Base-by-base conservation (phyloP, 345 rosid genomes). In the Gossypium australe region DNA sequence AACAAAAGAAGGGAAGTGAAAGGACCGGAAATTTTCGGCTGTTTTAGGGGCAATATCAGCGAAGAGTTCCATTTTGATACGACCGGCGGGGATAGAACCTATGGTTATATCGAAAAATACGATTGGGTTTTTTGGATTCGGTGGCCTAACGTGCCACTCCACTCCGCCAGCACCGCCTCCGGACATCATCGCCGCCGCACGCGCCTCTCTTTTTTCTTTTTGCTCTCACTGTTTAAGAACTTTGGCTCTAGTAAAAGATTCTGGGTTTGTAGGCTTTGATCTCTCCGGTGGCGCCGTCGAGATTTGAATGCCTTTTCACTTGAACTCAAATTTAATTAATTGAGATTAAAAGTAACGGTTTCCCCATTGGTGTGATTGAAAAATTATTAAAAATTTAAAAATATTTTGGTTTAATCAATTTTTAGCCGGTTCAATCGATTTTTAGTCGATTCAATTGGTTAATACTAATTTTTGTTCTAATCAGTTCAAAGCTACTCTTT, bases 1-100 rank as follows among this genome's bases (percentile, higher is more conserved):
- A 34, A 47, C 0, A 9, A 66, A n/a, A 16, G 7, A 52, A 20
- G 18, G 43, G 76, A 24, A 47, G 63, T 17, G 20, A 51, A 0
- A 41, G 67, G 43, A 92, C 94, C 98, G 86, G 91, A 95, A 95
- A 79, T 95, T 95, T 74, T 91, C 99, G 70, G 99, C 97, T 43
- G 98, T 89, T 84, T 84, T 93, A 73, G 98, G 98, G 52, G 86
- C 89, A 74, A 93, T 84, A 74, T 93, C 99, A 41, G 99, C 97
- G 82, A 95, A 95, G 77, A 95, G 96, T 83, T 95, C 99, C 99
- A 93, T 95, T 88, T 93, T 93, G 84, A 91, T 85, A 34, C 99
- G 92, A 60, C 97, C 99, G 20, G 97, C 97, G 9, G 94, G 90
- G 78, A 95, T 93, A 67, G 90, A 86, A 44, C 98, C 99, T 71